Evolutionary conservation across 2,329 filamentous ascomycete genomes (phyloP), one percentile per base, ranked within the genome.

Genomic region (Pyrenochaeta sp.): DNA sequence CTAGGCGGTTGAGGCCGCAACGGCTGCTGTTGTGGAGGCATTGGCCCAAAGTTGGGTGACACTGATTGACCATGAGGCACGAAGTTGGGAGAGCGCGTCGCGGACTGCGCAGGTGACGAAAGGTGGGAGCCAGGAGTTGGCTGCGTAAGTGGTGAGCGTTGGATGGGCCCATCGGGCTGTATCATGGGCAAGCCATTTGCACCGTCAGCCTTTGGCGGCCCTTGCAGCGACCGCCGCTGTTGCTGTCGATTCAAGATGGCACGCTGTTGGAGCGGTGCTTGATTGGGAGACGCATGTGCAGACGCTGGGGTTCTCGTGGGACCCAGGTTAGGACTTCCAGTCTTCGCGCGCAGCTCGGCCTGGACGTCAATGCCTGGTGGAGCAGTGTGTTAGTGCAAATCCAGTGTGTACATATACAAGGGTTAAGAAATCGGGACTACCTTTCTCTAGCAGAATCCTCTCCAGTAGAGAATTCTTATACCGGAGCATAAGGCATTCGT

Each of bases 381-480:
- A 62, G 56, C 51, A 55, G 22, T 5, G 49, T 25, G 62, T 72
- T 59, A 73, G 71, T 61, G 58, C 46, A 30, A 45, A 53, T 54
- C n/a, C 46, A 42, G 8, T n/a, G 27, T 52, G 50, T 40, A 48
- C 37, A 28, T 22, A 37, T 24, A 48, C 46, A 55, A 52, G 48
- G 48, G 56, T 19, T 19, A 53, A 30, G 37, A 15, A 42, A 22
- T 43, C 28, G 52, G 36, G 55, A 34, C 56, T 80, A 95, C 93
- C 93, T 85, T 98, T 98, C 81, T 99, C 95, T 37, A 99, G 85
- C 52, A 99, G 85, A 73, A 99, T 96, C 58, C 95, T 88, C 81
- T 99, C 95, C 36, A 99, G 86, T 48, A 98, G 83, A 40, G 95
- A 98, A 78, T 98, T 99, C 83, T 98, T 98, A 80, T 98, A 99